Base-by-base conservation (phyloP, 352 stramenopile genomes). In the Globisporangium barbulae region DNA sequence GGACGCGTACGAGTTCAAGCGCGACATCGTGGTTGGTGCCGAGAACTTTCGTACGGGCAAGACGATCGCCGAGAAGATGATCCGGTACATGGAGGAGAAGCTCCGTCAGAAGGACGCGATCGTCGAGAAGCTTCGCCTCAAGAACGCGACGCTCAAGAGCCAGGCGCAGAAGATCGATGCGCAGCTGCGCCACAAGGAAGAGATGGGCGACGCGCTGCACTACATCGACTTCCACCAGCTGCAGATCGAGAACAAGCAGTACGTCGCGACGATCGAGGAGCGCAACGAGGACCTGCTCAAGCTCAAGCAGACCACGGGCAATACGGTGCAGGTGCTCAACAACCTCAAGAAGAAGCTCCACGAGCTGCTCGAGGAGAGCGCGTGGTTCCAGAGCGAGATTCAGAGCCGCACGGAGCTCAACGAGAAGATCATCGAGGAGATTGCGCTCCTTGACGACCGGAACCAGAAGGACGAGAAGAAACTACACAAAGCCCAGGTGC, bases 201-300 rank as follows among this genome's bases (percentile, higher is more conserved):
- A 98, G 48, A 97, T 98, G 88, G 93, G 94, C 21, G 94, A 98
- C 60, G 90, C 91, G 9, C 78, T 98, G 7, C 93, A 98, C 67
- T 98, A 98, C 75, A 98, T 98, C 49, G 94, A 98, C 55, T 98
- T 98, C 56, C 94, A 98, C 70, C 89, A 96, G 61, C 78, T 98
- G 12, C 94, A 98, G 76, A 98, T 98, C 54, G 94, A 98, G 71
- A 98, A 98, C 81, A 98, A 98, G 61, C 93, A 98, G 74, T 98
- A 98, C 76, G 79, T 98, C 8, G 80, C 83, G 55, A 98, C 96
- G 68, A 98, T 98, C 63, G 94, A 98, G 68, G 94, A 98, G 75
- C 78, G 91, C 35, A 98, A 98, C 61, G 85, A 97, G 68, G 92
- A 98, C 74, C 75, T 98, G 15, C 78, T 98, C 63, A 89, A 88